A percentile compares a stretch with the other conserved stretches of the same genome.
These are phyloP conservation scores for Saitozyma podzolica DNA, from an alignment of 768 basidiomycete genomes.

Conservation along the genomic window DNA sequence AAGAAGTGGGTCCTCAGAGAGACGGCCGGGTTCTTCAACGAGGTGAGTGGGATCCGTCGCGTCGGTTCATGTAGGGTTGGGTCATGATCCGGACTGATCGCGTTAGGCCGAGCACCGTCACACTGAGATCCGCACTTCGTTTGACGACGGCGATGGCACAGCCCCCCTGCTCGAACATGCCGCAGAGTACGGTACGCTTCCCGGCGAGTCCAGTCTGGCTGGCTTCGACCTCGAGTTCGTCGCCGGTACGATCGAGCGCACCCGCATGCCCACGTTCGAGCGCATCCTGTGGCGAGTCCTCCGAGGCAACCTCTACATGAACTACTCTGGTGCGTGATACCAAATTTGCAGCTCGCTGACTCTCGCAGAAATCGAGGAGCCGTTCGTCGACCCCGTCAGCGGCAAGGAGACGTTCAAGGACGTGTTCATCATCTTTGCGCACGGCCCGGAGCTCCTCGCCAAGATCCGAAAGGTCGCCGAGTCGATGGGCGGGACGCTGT, in stretches of 20 bases:
- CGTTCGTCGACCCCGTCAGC: conserved; percentile 83
- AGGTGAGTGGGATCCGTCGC: conserved; percentile 56
- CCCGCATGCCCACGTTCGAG: conserved; percentile 88
- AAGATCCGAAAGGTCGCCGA: conserved; percentile 98
- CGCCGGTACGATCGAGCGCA: conserved; percentile 91
- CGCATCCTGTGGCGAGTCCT: conserved; percentile 97
- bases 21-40: conserved; percentile 94
- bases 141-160: conserved; percentile 76
- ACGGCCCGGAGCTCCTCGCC: conserved; percentile 83
- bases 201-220: conserved; percentile 47
- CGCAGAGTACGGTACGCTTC: conserved; percentile 62
- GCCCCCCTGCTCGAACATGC: conserved; percentile 77
- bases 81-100: background rate
- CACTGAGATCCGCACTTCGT: conserved; percentile 77
- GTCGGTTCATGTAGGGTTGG: background rate
- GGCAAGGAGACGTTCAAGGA: conserved; percentile 88
- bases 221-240: conserved; percentile 92
- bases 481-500: conserved; percentile 97
- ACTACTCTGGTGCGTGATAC: conserved; percentile 55
- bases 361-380: conserved; percentile 74
- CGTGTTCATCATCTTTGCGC: conserved; percentile 99
- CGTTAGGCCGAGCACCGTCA: conserved; percentile 74
- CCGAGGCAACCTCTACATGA: conserved; percentile 98
- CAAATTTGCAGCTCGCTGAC: conserved; percentile 9
- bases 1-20: conserved; percentile 91